phyloP scores from a whole-genome alignment of 805 yeast genomes.

The Wickerhamomyces kurtzmanii region DNA sequence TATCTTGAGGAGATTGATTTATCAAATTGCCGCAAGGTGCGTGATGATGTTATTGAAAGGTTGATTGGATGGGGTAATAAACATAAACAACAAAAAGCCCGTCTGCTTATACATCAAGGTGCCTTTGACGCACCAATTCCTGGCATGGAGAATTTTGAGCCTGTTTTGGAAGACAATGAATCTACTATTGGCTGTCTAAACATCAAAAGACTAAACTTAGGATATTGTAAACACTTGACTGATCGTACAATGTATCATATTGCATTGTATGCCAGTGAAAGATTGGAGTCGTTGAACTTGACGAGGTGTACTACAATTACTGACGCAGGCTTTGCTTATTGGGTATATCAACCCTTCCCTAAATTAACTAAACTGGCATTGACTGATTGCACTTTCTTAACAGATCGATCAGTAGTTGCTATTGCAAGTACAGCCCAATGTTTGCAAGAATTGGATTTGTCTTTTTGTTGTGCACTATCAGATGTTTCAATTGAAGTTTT shows the following conservation, averaged over 20 bases:
- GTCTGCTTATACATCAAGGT: background rate
- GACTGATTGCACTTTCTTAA: slow-evolving; percentile 66
- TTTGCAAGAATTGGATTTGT: slow-evolving; percentile 47
- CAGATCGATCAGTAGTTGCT: slow-evolving; percentile 54
- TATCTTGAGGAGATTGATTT: slow-evolving; percentile 51
- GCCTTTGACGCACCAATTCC: slow-evolving; percentile 16
- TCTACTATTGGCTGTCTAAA: slow-evolving; percentile 45
- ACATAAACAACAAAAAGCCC: background rate
- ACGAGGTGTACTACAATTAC: slow-evolving; percentile 75
- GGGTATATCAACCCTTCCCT: slow-evolving; percentile 51
- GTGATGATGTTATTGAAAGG: slow-evolving; percentile 62
- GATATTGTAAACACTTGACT: slow-evolving; percentile 72
- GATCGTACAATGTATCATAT: slow-evolving; percentile 59
- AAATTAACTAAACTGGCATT: slow-evolving; percentile 41
- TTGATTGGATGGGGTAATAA: slow-evolving; percentile 44
- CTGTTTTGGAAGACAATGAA: slow-evolving; percentile 1
- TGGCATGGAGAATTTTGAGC: slow-evolving; percentile 19
- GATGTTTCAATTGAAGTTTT: slow-evolving; percentile 61
- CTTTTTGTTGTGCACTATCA: slow-evolving; percentile 68
- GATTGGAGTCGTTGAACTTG: slow-evolving; percentile 47
- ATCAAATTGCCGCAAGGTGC: slow-evolving; percentile 63
- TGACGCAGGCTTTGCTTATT: slow-evolving; percentile 59
- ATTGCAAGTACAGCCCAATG: slow-evolving; percentile 53
- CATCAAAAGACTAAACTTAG: slow-evolving; percentile 41
- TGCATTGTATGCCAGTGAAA: slow-evolving; percentile 45